phyloP scores from a whole-genome alignment of 2,329 filamentous ascomycete species.

The Paracorniculantispora psalliotae region DNA sequence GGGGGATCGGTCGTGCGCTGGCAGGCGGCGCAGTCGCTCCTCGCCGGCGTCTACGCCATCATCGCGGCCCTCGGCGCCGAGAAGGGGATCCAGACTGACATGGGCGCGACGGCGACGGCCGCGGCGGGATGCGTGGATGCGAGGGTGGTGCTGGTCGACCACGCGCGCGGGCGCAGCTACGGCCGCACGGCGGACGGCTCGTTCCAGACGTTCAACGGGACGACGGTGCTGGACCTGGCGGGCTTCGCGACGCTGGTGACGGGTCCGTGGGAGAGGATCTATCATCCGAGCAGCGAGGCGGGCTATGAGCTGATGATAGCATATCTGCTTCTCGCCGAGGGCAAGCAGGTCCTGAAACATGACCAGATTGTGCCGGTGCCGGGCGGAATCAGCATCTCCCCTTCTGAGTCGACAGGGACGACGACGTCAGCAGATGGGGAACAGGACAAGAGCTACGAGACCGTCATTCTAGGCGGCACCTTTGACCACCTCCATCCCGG shows the following conservation, averaged over 20 bases:
- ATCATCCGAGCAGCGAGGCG: constrained; percentile 59
- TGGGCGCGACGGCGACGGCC: constrained; percentile 24
- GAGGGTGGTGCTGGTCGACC: constrained; percentile 68
- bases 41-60: constrained; percentile 75
- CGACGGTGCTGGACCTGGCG: constrained; percentile 44
- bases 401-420: background rate
- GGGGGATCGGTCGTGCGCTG: constrained; percentile 52
- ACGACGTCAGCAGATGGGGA: constrained; percentile 5
- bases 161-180: constrained; percentile 36
- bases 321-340: constrained; percentile 45
- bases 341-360: constrained; percentile 41
- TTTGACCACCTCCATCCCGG: constrained; percentile 95
- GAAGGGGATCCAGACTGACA: constrained; percentile 55
- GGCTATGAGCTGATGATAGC: constrained; percentile 53
- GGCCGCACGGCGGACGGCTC: constrained; percentile 28
- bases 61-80: constrained; percentile 67
- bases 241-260: constrained; percentile 49
- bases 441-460: constrained; percentile 21
- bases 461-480: constrained; percentile 80
- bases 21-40: constrained; percentile 62
- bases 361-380: constrained; percentile 48
- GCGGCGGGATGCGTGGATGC: constrained; percentile 67
- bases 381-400: constrained; percentile 45
- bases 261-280: constrained; percentile 59
- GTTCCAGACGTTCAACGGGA: constrained; percentile 39